Evolutionary conservation across 1,284 basidiomycete genomes (phyloP).

Genomic region (Rhodotorula glutinis): DNA sequence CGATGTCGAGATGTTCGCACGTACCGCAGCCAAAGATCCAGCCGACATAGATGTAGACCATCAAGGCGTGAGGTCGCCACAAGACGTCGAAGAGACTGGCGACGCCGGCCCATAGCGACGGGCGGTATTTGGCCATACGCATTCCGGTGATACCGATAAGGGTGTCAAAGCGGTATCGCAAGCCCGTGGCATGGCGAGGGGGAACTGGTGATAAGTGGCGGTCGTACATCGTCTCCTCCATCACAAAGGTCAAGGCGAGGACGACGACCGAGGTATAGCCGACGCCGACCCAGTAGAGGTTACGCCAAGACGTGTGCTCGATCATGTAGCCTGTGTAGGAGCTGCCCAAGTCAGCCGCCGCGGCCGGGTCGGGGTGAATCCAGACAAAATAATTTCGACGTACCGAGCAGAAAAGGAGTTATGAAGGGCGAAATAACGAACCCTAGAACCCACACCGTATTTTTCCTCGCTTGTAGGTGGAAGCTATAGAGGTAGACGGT

Average conservation of each 20-base stretch:
- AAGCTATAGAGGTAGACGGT: conserved; percentile 42
- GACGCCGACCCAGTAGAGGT: conserved; percentile 62
- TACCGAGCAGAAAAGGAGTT: conserved; percentile 49
- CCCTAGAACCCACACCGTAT: conserved; percentile 70
- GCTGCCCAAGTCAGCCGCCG: too few species aligned
- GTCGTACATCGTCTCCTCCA: conserved; percentile 67
- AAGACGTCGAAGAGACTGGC: conserved; percentile 46
- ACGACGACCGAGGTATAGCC: conserved; percentile 61
- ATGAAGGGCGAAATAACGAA: conserved; percentile 58
- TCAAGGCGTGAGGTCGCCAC: conserved; percentile 41
- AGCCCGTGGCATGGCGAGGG: conserved; percentile 50
- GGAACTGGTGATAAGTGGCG: conserved; percentile 60
- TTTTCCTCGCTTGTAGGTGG: conserved; percentile 70
- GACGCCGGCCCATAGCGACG: conserved; percentile 51
- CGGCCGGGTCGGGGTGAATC: too few species aligned
- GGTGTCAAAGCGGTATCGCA: conserved; percentile 60
- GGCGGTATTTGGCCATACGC: conserved; percentile 61
- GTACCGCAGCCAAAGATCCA: conserved; percentile 49
- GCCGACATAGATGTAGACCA: conserved; percentile 55
- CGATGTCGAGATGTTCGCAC: background rate
- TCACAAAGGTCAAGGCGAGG: conserved; percentile 57
- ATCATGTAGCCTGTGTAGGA: conserved; percentile 64
- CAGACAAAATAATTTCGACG: too few species aligned
- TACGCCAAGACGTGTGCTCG: background rate
- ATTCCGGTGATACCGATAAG: conserved; percentile 64